These are phyloP conservation scores for Phialemoniopsis sp. DNA, from an alignment of 2,329 filamentous ascomycete genomes.

Conservation along the genomic window DNA sequence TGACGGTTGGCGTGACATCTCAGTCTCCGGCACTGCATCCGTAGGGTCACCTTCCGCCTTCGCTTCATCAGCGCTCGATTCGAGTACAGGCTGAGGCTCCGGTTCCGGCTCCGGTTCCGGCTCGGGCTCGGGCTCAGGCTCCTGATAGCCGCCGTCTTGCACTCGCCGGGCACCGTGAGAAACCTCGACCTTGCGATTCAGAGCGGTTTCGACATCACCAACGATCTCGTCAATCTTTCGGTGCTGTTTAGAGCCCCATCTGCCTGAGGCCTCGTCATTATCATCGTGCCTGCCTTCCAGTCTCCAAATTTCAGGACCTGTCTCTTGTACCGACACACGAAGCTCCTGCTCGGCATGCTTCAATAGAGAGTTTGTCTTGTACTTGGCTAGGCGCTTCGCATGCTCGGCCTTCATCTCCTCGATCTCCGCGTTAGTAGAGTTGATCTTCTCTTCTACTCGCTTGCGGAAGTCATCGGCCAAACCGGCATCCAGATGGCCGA, in stretches of 20 bases:
- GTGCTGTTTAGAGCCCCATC: slow-evolving; percentile 30
- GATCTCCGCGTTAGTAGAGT: slow-evolving; percentile 74
- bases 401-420: slow-evolving; percentile 80
- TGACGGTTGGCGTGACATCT: slow-evolving; percentile 49
- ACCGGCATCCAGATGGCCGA: slow-evolving; percentile 66
- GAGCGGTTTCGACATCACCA: slow-evolving; percentile 65
- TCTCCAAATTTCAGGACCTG: slow-evolving; percentile 57
- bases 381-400: slow-evolving; percentile 66
- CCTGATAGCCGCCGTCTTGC: slow-evolving; percentile 73
- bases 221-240: slow-evolving; percentile 70
- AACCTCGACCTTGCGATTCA: slow-evolving; percentile 62
- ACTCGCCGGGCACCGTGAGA: slow-evolving; percentile 66
- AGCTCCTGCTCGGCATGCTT: slow-evolving; percentile 74
- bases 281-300: slow-evolving; percentile 54
- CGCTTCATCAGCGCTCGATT: slow-evolving; percentile 17
- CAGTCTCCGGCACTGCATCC: slow-evolving; percentile 11
- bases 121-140: slow-evolving; percentile 45
- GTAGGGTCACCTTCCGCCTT: slow-evolving; percentile 10
- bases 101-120: slow-evolving; percentile 24
- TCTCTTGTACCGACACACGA: slow-evolving; percentile 59
- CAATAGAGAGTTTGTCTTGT: slow-evolving; percentile 67
- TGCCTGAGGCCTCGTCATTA: slow-evolving; percentile 39
- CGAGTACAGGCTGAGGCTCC: slow-evolving; percentile 17
- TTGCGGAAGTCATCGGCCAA: slow-evolving; percentile 81
- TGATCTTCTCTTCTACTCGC: slow-evolving; percentile 68